Conservation (phyloP, 768 basidiomycete species). For the Tylopilus vinaceipallidus region DNA sequence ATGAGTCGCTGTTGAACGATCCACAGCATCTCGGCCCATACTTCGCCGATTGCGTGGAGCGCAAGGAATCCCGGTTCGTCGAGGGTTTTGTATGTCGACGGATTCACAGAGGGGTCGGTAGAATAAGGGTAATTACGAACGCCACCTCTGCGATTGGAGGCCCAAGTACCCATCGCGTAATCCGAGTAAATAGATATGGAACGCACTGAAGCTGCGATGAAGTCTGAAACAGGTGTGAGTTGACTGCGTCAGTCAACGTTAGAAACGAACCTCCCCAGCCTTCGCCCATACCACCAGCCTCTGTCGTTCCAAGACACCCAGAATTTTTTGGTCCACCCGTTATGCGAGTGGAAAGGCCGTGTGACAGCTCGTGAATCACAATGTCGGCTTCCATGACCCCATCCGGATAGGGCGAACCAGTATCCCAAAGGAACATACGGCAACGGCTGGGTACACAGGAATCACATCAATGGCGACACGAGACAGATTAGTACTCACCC, state of each 20-base stretch:
- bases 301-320: slow-evolving; percentile 93
- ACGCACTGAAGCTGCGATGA: slow-evolving; percentile 83
- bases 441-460: slow-evolving; percentile 47
- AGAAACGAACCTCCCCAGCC: slow-evolving; percentile 79
- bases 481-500: slow-evolving; percentile 37
- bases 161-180: slow-evolving; percentile 94
- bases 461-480: background rate
- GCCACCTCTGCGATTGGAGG: slow-evolving; percentile 69
- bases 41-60: slow-evolving; percentile 70
- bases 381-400: slow-evolving; percentile 97
- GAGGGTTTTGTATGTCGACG: slow-evolving; percentile 90
- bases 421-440: slow-evolving; percentile 98
- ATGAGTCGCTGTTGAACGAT: slow-evolving; percentile 75
- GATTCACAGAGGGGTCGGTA: slow-evolving; percentile 73
- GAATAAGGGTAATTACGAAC: slow-evolving; percentile 92
- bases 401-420: slow-evolving; percentile 84
- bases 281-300: slow-evolving; percentile 96
- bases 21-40: slow-evolving; percentile 94
- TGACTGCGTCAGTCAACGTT: background rate
- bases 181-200: slow-evolving; percentile 71
- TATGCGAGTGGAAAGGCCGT: slow-evolving; percentile 90
- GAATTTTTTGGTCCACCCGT: slow-evolving; percentile 94
- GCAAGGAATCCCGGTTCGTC: slow-evolving; percentile 48
- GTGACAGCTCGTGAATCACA: slow-evolving; percentile 86
- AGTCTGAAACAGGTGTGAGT: slow-evolving; percentile 44